A percentile compares a stretch with the other conserved stretches of the same genome.
Conservation (phyloP, 2,329 filamentous ascomycete species). For the Xylaria polymorpha region DNA sequence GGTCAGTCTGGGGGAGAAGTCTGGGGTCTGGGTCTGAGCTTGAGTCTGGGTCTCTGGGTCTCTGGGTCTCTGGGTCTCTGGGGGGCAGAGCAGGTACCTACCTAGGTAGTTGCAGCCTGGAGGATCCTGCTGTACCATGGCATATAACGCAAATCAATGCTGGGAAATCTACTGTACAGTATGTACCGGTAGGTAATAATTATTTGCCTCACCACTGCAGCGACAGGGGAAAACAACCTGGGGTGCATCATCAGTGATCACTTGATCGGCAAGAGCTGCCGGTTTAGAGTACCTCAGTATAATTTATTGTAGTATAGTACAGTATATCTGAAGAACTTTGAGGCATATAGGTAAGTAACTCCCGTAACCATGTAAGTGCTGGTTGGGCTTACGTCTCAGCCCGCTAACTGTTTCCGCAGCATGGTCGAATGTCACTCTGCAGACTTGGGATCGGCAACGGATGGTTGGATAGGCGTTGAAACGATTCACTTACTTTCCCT, state of each 20-base stretch:
- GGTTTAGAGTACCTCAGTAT: not conserved
- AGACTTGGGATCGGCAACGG: not conserved
- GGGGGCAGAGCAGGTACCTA: no score
- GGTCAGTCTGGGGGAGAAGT: not conserved
- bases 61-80: no score
- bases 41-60: no score
- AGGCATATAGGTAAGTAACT: no score
- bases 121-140: no score
- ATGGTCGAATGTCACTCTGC: slow-evolving; percentile 1
- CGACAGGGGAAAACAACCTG: not conserved
- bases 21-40: no score
- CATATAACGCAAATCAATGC: not conserved
- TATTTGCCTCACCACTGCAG: not conserved
- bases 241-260: slow-evolving; percentile 17
- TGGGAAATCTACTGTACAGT: not conserved
- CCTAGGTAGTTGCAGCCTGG: not conserved
- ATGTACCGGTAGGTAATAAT: not conserved
- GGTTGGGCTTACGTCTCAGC: not conserved
- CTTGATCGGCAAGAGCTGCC: slow-evolving; percentile 16
- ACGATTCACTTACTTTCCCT: slow-evolving; percentile 10
- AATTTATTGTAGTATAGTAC: no score
- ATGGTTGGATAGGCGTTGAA: slow-evolving; percentile 7
- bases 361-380: no score
- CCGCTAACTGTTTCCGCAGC: not conserved
- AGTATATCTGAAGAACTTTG: no score